Evolutionary conservation across 352 stramenopile genomes (phyloP), one percentile per base, ranked within the genome.

Genomic region (Phytopythium ostracodes): DNA sequence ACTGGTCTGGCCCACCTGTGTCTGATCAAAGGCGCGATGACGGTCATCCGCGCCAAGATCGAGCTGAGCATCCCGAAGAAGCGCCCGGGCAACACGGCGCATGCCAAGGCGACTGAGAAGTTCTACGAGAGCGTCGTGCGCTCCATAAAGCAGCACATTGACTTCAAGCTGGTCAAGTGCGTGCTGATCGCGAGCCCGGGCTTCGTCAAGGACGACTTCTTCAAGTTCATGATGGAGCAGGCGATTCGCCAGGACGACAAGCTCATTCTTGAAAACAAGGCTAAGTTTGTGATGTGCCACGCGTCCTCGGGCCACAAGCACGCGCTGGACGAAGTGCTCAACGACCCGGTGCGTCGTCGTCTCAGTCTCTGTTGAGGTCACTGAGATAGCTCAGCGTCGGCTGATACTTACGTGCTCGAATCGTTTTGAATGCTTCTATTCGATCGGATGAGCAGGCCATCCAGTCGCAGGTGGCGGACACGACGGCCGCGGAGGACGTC

Each of bases 161-260:
- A 99, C 75, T 99, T 99, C 62, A 88, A 90, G 62, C 91, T 98
- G 36, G 85, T 99, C 67, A 99, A 99, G 73, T 97, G 89, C 59
- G 81, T 99, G 59, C 71, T 99, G 59, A 60, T 99, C 4, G 97
- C 92, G 50, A 98, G 88, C 64, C 97, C 97, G 17, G 97, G 97
- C 18, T 98, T 98, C 57, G 89, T 98, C 62, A 99, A 99, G 70
- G 96, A 99, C 63, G 96, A 99, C 65, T 99, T 99, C 75, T 97
- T 97, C 76, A 97, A 98, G 74, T 99, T 91, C 65, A 86, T 99
- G 70, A 74, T 91, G 62, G 80, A 96, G 57, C 84, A 98, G 66
- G 90, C 92, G 43, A 74, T 98, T 1, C 83, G 92, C 44, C 80
- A 94, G 56, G 95, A 99, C 63, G 95, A 99, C 71, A 97, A 96